Percentiles rank a stretch among this genome's conserved stretches.
Conservation (phyloP, 2,329 filamentous ascomycete genomes). For the Scytalidium sp. region DNA sequence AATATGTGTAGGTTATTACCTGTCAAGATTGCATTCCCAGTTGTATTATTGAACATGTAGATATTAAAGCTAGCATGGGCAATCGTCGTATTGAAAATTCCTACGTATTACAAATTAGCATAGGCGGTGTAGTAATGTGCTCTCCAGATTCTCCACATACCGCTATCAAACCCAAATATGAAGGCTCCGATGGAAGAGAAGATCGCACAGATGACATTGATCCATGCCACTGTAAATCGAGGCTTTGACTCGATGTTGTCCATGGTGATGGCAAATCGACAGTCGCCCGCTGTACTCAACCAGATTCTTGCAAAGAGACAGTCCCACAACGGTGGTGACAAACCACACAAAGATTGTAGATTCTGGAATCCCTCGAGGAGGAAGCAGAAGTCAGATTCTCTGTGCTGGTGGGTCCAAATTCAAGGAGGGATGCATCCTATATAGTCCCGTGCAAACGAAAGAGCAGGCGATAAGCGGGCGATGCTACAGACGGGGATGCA, state of each 20-base stretch:
- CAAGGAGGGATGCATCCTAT: slow-evolving; percentile 3
- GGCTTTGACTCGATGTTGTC: slow-evolving; percentile 4
- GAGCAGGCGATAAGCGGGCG: too few species aligned
- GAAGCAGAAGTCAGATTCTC: background rate
- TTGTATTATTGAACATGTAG: slow-evolving; percentile 28
- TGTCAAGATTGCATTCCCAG: slow-evolving; percentile 22
- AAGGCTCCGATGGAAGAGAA: slow-evolving; percentile 17
- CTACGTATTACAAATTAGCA: slow-evolving; percentile 6
- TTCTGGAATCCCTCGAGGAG: background rate
- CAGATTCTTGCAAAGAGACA: background rate
- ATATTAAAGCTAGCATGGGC: slow-evolving; percentile 29
- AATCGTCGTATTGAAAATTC: slow-evolving; percentile 31
- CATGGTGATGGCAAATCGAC: background rate
- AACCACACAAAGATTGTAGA: too few species aligned
- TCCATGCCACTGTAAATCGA: slow-evolving; percentile 4
- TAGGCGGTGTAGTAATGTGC: too few species aligned
- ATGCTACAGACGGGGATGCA: too few species aligned
- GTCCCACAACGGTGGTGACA: background rate
- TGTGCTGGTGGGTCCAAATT: background rate
- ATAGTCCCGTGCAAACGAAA: slow-evolving; percentile 2
- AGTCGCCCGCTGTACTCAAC: background rate
- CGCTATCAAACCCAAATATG: slow-evolving; percentile 17
- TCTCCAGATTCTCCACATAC: too few species aligned
- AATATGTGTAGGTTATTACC: slow-evolving; percentile 4
- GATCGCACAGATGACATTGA: slow-evolving; percentile 4